phyloP scores from a whole-genome alignment of 345 rosid genomes.

The Populus nigra region DNA sequence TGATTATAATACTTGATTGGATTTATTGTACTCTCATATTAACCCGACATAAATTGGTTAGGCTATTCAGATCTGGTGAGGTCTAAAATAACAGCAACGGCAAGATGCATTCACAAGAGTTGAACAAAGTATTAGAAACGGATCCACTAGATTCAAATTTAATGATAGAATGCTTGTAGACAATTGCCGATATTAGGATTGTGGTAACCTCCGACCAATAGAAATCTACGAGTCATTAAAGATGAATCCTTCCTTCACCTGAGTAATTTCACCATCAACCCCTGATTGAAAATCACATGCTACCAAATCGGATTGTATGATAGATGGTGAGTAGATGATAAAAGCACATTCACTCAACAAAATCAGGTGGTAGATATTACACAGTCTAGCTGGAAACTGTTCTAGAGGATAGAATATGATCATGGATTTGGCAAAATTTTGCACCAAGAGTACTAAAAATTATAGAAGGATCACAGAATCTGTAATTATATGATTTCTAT shows the following conservation, averaged over 20 bases:
- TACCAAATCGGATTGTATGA: neutral
- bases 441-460: neutral
- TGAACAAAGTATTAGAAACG: no score
- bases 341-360: no score
- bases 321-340: neutral
- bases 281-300: neutral
- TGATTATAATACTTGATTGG: no score
- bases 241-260: neutral
- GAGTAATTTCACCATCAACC: conserved; percentile 1
- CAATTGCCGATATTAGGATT: neutral
- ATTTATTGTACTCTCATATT: no score
- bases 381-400: neutral
- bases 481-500: neutral
- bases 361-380: neutral
- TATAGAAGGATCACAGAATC: no score
- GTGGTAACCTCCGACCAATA: neutral
- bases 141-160: no score
- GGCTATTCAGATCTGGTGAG: no score
- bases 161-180: neutral
- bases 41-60: no score
- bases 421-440: neutral
- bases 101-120: no score
- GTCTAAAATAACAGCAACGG: no score
- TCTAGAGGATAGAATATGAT: neutral
- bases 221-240: neutral